Percentiles rank a stretch among this genome's conserved stretches.
Evolutionary conservation across 768 basidiomycete species (phyloP).

Genomic region (Dioszegia hungarica): DNA sequence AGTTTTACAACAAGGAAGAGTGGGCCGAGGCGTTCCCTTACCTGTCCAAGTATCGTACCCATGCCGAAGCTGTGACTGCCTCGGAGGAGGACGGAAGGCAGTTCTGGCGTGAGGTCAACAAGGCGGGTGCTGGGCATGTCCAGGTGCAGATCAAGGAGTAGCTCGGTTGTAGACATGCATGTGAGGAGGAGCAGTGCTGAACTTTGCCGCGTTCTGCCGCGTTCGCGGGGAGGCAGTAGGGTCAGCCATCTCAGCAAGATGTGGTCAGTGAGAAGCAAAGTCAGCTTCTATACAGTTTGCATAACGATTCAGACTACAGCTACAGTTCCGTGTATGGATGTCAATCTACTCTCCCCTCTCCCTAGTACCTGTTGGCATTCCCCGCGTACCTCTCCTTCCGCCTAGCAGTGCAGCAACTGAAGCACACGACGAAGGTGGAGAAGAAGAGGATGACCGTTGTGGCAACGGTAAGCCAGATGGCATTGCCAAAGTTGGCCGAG

Average conservation of each 20-base stretch:
- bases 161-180: no score
- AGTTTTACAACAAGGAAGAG: background rate
- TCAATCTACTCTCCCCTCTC: background rate
- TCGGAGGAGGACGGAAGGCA: no score
- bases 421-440: slow-evolving; percentile 76
- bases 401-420: slow-evolving; percentile 42
- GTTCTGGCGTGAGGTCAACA: background rate
- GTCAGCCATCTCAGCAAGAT: no score
- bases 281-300: no score
- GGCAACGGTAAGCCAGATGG: slow-evolving; percentile 83
- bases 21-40: background rate
- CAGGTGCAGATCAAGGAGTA: no score
- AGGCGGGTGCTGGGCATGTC: background rate
- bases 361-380: background rate
- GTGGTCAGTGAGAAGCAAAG: no score
- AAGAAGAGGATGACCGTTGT: slow-evolving; percentile 84
- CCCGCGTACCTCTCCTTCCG: slow-evolving; percentile 10
- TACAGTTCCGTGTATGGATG: background rate
- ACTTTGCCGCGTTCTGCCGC: no score
- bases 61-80: background rate
- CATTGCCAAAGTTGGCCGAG: slow-evolving; percentile 48
- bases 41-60: background rate
- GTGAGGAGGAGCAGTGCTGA: no score
- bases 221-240: no score
- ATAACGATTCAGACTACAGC: no score